phyloP scores from a whole-genome alignment of 2,329 filamentous ascomycete species.

The Lithohypha guttulata region DNA sequence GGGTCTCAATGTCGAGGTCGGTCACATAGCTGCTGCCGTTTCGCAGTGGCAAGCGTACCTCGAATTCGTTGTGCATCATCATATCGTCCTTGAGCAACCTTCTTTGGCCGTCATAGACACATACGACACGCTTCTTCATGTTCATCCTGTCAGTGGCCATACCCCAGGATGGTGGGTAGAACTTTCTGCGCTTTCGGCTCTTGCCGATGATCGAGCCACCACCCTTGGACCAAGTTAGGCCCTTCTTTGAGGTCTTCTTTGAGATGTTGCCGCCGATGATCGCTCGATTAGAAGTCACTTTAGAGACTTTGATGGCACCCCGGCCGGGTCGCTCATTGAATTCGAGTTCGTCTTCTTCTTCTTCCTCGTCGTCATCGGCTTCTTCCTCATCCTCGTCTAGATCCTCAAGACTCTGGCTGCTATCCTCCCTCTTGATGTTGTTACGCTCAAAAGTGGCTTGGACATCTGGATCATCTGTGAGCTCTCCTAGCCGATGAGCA shows the following conservation, averaged over 20 bases:
- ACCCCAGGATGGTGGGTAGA: constrained; percentile 91
- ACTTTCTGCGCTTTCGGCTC: constrained; percentile 80
- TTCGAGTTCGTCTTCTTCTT: constrained; percentile 48
- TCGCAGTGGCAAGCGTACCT: constrained; percentile 73
- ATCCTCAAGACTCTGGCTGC: constrained; percentile 34
- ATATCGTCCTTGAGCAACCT: constrained; percentile 96
- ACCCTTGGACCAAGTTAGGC: constrained; percentile 67
- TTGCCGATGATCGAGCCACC: constrained; percentile 51
- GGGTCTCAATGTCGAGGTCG: constrained; percentile 81
- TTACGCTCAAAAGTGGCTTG: constrained; percentile 49
- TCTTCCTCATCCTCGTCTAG: constrained; percentile 38
- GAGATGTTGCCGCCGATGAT: constrained; percentile 38
- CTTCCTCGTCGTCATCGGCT: constrained; percentile 47
- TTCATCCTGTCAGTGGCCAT: constrained; percentile 89
- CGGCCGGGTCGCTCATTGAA: constrained; percentile 36
- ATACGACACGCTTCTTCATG: constrained; percentile 93
- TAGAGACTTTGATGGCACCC: constrained; percentile 37
- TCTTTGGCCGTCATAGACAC: constrained; percentile 78
- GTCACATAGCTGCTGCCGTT: constrained; percentile 75
- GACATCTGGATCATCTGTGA: constrained; percentile 49
- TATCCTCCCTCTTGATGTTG: constrained; percentile 41
- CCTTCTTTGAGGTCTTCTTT: constrained; percentile 45
- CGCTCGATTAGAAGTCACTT: constrained; percentile 43
- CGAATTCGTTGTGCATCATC: constrained; percentile 93
- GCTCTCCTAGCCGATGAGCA: constrained; percentile 44